phyloP scores from a whole-genome alignment of 1,284 basidiomycete genomes.

The Moesziomyces parantarcticus region DNA sequence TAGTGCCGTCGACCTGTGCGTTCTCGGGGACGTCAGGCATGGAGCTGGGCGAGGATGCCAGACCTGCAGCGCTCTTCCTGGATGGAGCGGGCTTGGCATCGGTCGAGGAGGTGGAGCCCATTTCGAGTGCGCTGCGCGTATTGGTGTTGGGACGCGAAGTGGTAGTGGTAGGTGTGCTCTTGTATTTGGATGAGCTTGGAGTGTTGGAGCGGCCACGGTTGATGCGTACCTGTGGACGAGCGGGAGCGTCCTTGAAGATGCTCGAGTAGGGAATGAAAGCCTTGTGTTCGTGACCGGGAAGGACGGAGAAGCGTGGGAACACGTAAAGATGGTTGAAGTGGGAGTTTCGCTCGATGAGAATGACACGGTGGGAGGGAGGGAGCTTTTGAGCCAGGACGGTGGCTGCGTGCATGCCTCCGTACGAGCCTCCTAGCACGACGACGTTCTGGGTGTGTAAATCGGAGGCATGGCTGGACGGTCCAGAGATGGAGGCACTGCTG shows the following conservation, averaged over 20 bases:
- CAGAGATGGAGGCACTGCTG: conserved; percentile 6
- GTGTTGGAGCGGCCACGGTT: conserved; percentile 28
- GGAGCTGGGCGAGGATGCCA: conserved; percentile 31
- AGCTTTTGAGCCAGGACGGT: conserved; percentile 69
- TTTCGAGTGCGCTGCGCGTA: conserved; percentile 39
- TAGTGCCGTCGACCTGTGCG: conserved; percentile 9
- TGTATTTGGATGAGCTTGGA: not conserved
- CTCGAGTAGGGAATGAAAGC: conserved; percentile 73
- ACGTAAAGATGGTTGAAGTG: conserved; percentile 72
- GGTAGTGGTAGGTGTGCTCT: not conserved
- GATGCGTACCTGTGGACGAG: conserved; percentile 21
- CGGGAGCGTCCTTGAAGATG: conserved; percentile 78
- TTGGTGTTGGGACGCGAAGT: conserved; percentile 1
- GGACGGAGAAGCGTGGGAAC: conserved; percentile 75
- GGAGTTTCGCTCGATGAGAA: conserved; percentile 71
- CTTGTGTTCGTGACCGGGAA: conserved; percentile 79
- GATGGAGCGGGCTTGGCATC: conserved; percentile 16
- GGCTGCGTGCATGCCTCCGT: conserved; percentile 67
- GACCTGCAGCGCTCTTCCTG: conserved; percentile 11
- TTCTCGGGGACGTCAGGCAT: conserved; percentile 40
- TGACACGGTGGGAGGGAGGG: conserved; percentile 68
- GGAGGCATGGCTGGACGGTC: conserved; percentile 17
- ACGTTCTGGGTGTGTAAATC: conserved; percentile 61
- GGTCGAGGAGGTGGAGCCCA: conserved; percentile 39
- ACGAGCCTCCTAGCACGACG: conserved; percentile 67